Base-by-base conservation (phyloP, 2,329 filamentous ascomycete genomes). In the Lachnellula willkommii region DNA sequence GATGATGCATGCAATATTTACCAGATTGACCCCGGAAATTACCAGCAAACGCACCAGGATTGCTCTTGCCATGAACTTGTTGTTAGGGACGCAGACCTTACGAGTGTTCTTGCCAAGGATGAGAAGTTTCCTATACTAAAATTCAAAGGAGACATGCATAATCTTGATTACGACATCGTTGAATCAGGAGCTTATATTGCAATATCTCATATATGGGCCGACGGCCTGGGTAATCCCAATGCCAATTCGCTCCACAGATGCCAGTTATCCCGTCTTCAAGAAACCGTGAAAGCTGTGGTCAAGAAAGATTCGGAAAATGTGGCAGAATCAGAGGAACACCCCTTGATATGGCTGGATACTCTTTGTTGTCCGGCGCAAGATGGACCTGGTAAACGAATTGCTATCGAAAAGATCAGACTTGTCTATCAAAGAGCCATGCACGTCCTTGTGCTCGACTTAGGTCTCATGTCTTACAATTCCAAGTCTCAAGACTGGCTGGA, bases 121-220 rank as follows among this genome's bases (percentile, higher is more conserved):
- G 51, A 54, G 7, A 50, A 47, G 4, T 47, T 68, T 8, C 52
- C 50, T 6, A 32, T 53, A 54, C 59, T 52, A 36, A 60, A 22
- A 53, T 61, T 40, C 61, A 57, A 47, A 12, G 56, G 56, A n/a
- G 56, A 48, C 28, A 53, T 56, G 26, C 36, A 63, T 15, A 24
- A 60, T n/a, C 48, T 67, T 17, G 49, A 55, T 11, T 51, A 67
- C 1, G 37, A 55, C 2, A 56, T 68, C 2, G 63, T 71, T 20
- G 54, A 58, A 5, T 69, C 64, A 36, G 53, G 56, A 0, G 62
- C 60, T 8, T 73, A 69, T 59, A 65, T 73, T 6, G 71, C 71
- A 3, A 61, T 73, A 20, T 73, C 70, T 1, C 71, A 73, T 52
- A 69, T 73, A 17, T 72, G 71, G 71, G 68, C 70, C 1, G 70